Conservation (phyloP, 2,329 filamentous ascomycete species). For the Huntiella moniliformis region DNA sequence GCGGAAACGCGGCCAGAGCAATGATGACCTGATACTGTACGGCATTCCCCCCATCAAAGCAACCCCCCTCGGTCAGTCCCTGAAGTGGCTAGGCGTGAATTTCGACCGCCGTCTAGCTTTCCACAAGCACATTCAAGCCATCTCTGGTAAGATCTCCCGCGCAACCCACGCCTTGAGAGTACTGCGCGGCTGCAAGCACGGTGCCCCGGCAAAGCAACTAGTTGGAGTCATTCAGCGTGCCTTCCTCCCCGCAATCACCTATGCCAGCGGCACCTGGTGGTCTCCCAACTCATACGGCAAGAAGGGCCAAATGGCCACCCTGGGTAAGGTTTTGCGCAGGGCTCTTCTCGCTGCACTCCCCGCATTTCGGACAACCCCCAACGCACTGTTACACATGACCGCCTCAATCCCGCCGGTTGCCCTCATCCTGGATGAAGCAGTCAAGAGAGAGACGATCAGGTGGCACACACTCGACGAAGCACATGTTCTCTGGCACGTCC, state of each 20-base stretch:
- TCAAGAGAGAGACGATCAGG: not conserved
- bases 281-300: not conserved
- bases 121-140: not conserved
- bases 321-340: not conserved
- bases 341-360: not conserved
- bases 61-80: not conserved
- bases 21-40: not conserved
- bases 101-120: not conserved
- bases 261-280: not conserved
- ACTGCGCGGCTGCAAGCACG: not conserved
- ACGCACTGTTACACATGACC: not conserved
- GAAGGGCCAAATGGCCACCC: not conserved
- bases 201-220: not conserved
- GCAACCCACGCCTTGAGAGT: not conserved
- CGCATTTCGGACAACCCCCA: not conserved
- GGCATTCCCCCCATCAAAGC: not conserved
- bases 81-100: not conserved
- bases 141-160: not conserved
- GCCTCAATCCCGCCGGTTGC: not conserved
- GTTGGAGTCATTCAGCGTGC: not conserved
- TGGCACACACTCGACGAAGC: not conserved
- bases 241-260: not conserved
- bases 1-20: not conserved
- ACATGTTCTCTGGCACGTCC: not conserved
- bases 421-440: not conserved